A percentile compares a stretch with the other conserved stretches of the same genome.
Conservation (phyloP, 805 yeast genomes). For the Ogataea polymorpha region DNA sequence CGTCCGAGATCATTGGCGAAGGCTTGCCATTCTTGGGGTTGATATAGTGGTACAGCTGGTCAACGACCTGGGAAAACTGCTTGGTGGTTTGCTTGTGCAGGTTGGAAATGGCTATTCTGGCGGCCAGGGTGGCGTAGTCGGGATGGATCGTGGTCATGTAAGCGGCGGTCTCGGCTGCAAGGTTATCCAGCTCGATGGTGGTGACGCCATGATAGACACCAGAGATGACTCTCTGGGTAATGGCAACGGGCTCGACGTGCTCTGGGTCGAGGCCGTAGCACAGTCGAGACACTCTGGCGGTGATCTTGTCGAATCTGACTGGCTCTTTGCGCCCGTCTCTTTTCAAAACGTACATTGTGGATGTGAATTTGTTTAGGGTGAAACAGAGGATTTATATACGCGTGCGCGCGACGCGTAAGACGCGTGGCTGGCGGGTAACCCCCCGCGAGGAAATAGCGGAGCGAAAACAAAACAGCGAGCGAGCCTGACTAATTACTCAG, state of each 20-base stretch:
- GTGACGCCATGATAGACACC: slow-evolving; percentile 98
- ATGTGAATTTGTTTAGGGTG: slow-evolving; percentile 6
- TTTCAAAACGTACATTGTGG: slow-evolving; percentile 73
- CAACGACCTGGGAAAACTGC: slow-evolving; percentile 74
- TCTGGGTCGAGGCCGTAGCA: slow-evolving; percentile 91
- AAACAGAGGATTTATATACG: slow-evolving; percentile 5
- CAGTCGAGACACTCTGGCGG: slow-evolving; percentile 89
- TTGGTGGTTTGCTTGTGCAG: slow-evolving; percentile 92
- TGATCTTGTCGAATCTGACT: slow-evolving; percentile 93
- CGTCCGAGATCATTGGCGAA: slow-evolving; percentile 67
- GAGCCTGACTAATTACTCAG: background rate
- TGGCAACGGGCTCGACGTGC: slow-evolving; percentile 92
- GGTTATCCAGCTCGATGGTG: slow-evolving; percentile 77
- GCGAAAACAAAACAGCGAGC: background rate
- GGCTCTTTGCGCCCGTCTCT: slow-evolving; percentile 95
- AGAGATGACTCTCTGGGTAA: slow-evolving; percentile 91
- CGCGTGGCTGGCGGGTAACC: background rate
- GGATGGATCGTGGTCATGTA: slow-evolving; percentile 97
- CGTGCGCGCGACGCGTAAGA: slow-evolving; percentile 1
- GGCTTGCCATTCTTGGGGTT: slow-evolving; percentile 75
- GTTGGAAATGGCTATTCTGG: slow-evolving; percentile 92
- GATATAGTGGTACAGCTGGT: slow-evolving; percentile 68
- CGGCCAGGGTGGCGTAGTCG: slow-evolving; percentile 94
- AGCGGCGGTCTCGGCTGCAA: slow-evolving; percentile 95
- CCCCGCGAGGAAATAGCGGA: background rate